Evolutionary conservation across 345 rosid genomes (phyloP).

Genomic region (Rhodamnia rubescens): DNA sequence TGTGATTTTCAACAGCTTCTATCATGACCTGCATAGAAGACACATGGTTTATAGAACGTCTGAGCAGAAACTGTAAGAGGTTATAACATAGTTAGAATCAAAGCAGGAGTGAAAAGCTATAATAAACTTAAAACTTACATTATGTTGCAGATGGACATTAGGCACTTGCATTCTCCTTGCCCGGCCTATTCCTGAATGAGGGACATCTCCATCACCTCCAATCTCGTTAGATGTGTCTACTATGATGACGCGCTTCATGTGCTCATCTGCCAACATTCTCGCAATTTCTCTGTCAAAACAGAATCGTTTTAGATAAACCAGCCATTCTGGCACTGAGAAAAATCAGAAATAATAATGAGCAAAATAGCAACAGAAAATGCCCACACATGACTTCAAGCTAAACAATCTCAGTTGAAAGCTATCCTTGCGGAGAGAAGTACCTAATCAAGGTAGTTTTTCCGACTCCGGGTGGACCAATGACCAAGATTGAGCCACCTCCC

Average conservation of each 20-base stretch:
- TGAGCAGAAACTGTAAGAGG: background rate
- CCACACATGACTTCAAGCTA: background rate
- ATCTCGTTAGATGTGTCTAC: constrained; percentile 90
- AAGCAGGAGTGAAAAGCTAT: background rate
- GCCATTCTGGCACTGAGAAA: background rate
- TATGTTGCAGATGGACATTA: constrained; percentile 82
- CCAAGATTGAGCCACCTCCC: constrained; percentile 85
- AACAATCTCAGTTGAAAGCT: background rate
- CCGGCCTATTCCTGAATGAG: constrained; percentile 83
- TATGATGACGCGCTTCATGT: constrained; percentile 75
- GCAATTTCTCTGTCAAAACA: constrained; percentile 56
- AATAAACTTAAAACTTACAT: constrained; percentile 29
- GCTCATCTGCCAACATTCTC: constrained; percentile 91
- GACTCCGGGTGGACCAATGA: constrained; percentile 91
- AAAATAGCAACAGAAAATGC: background rate
- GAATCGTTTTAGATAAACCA: background rate
- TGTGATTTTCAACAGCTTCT: constrained; percentile 98
- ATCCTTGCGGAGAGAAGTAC: constrained; percentile 17
- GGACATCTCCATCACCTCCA: constrained; percentile 97
- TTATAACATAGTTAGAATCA: background rate
- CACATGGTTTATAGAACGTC: background rate
- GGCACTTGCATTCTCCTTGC: constrained; percentile 99
- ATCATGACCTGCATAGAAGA: constrained; percentile 64
- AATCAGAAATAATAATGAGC: background rate
- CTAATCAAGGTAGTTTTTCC: constrained; percentile 97